These are phyloP conservation scores for Fusarium oxysporum DNA, from an alignment of 2,329 filamentous ascomycete genomes.

Conservation along the genomic window DNA sequence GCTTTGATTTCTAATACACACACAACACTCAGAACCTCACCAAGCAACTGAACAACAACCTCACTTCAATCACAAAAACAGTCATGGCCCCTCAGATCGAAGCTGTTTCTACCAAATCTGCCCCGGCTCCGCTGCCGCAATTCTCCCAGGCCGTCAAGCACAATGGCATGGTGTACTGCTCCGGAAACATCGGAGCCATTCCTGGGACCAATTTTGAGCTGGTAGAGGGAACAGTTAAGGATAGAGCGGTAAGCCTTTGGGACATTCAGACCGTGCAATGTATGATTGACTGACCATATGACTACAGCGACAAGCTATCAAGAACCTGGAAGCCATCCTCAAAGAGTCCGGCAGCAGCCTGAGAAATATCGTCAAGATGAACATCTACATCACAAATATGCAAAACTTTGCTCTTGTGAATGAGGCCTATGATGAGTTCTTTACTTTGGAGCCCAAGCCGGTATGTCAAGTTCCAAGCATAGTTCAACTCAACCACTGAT, in stretches of 20 bases:
- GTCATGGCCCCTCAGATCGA: constrained; percentile 3
- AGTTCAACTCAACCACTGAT: constrained; percentile 42
- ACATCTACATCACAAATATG: constrained; percentile 75
- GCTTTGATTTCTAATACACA: neutral
- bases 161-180: constrained; percentile 78
- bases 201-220: constrained; percentile 61
- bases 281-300: neutral
- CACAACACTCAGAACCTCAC: neutral
- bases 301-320: constrained; percentile 4
- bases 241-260: neutral
- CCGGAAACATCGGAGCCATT: constrained; percentile 70
- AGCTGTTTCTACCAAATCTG: constrained; percentile 11
- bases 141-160: constrained; percentile 71
- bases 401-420: constrained; percentile 71
- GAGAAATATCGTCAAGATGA: constrained; percentile 73
- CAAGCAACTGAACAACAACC: neutral
- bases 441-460: constrained; percentile 58
- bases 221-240: constrained; percentile 60
- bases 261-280: no score
- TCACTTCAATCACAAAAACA: neutral
- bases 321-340: constrained; percentile 57
- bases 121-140: constrained; percentile 55
- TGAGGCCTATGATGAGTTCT: constrained; percentile 64
- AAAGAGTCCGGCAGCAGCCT: constrained; percentile 69
- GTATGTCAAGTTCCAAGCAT: constrained; percentile 52